Percentiles rank a stretch among this genome's conserved stretches.
phyloP scores from a whole-genome alignment of 768 basidiomycete species.

The Sistotremastrum niveocremeum region DNA sequence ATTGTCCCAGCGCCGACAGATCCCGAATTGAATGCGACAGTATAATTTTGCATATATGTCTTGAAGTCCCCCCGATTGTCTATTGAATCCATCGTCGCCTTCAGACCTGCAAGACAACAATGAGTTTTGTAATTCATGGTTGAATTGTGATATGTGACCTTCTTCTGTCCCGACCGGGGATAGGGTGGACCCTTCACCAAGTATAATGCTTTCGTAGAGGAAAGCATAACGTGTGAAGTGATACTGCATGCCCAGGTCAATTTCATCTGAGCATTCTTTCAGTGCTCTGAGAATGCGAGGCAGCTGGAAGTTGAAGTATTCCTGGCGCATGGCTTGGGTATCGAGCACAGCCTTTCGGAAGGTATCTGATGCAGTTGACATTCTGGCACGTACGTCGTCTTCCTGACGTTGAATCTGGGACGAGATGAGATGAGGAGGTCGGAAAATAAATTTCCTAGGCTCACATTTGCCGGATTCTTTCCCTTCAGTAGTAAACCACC shows the following conservation, averaged over 20 bases:
- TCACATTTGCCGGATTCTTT: slow-evolving; percentile 79
- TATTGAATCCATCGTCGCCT: slow-evolving; percentile 77
- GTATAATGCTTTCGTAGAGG: slow-evolving; percentile 79
- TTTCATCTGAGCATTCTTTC: slow-evolving; percentile 92
- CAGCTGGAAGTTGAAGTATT: slow-evolving; percentile 95
- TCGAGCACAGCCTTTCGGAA: slow-evolving; percentile 86
- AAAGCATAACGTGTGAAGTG: slow-evolving; percentile 92
- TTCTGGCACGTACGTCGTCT: slow-evolving; percentile 79
- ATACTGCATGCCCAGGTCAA: slow-evolving; percentile 96
- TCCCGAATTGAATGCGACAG: slow-evolving; percentile 65
- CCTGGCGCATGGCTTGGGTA: slow-evolving; percentile 82
- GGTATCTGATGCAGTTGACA: slow-evolving; percentile 76
- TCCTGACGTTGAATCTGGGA: slow-evolving; percentile 79
- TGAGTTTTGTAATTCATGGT: neutral
- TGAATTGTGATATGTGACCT: slow-evolving; percentile 23
- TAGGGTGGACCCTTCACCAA: slow-evolving; percentile 79
- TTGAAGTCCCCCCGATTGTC: slow-evolving; percentile 94
- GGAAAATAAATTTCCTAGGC: neutral
- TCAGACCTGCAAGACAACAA: slow-evolving; percentile 36
- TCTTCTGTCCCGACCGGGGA: slow-evolving; percentile 54
- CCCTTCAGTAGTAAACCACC: slow-evolving; percentile 84
- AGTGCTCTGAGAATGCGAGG: slow-evolving; percentile 83
- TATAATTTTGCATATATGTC: slow-evolving; percentile 94
- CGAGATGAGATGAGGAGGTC: neutral
- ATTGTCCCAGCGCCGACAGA: slow-evolving; percentile 13